A percentile compares a stretch with the other conserved stretches of the same genome.
Evolutionary conservation across 257 asterid genomes (phyloP).

Genomic region (Paulownia fortunei): DNA sequence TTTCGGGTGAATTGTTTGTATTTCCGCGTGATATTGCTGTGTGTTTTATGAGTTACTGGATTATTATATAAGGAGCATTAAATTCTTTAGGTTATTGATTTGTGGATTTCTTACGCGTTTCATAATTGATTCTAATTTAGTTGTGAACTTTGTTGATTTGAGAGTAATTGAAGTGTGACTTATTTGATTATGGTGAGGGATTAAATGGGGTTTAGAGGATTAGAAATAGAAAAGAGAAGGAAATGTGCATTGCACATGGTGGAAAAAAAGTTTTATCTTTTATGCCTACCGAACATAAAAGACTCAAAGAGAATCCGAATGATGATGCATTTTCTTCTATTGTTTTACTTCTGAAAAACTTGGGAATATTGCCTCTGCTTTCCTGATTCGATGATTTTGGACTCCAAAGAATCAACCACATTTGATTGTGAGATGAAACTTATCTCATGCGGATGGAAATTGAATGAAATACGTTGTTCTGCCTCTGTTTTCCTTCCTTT

Average conservation of each 20-base stretch:
- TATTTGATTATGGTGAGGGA: constrained; percentile 18
- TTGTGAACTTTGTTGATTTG: constrained; percentile 14
- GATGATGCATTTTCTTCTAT: neutral
- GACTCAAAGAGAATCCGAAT: neutral
- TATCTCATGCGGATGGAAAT: neutral
- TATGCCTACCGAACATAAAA: neutral
- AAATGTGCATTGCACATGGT: constrained; percentile 7
- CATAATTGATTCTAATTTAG: neutral
- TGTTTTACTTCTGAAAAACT: neutral
- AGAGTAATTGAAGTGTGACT: constrained; percentile 22
- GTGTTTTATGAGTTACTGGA: constrained; percentile 7
- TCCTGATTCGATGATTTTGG: neutral
- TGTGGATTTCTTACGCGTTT: neutral
- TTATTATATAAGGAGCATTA: neutral
- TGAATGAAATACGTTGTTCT: neutral
- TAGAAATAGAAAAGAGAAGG: constrained; percentile 15
- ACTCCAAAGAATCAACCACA: constrained; percentile 3
- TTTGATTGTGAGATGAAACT: neutral
- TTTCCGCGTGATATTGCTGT: neutral
- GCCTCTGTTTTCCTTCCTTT: neutral
- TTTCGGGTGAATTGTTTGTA: constrained; percentile 7
- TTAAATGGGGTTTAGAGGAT: neutral
- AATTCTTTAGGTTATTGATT: neutral
- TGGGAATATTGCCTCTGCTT: neutral
- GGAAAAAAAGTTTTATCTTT: neutral